These are phyloP conservation scores for Pichia sp. DNA, from an alignment of 1,139 yeast genomes.

Conservation along the genomic window DNA sequence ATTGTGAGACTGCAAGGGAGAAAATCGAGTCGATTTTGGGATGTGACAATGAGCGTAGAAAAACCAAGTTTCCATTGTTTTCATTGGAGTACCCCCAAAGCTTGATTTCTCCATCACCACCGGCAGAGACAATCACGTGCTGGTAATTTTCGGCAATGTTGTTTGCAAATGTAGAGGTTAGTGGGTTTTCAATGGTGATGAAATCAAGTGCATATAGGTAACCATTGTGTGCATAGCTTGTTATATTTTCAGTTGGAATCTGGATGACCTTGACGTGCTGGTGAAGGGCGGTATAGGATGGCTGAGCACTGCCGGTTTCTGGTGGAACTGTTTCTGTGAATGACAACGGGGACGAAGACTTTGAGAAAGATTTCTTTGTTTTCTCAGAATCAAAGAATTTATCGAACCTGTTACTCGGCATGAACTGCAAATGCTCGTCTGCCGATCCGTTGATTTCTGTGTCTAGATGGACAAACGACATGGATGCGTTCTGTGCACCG, in stretches of 20 bases:
- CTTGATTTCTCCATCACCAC: constrained; percentile 85
- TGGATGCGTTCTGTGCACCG: constrained; percentile 90
- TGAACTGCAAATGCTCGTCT: constrained; percentile 37
- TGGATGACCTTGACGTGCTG: constrained; percentile 46
- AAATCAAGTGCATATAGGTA: constrained; percentile 70
- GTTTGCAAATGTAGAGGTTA: constrained; percentile 22
- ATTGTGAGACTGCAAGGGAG: constrained; percentile 48
- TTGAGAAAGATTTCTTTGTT: constrained; percentile 29
- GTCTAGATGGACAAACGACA: constrained; percentile 61
- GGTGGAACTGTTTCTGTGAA: not conserved
- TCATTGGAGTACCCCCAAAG: constrained; percentile 53
- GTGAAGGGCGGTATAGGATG: not conserved
- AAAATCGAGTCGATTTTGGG: constrained; percentile 54
- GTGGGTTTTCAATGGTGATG: constrained; percentile 20
- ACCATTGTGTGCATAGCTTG: constrained; percentile 87
- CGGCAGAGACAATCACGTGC: constrained; percentile 58
- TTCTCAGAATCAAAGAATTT: constrained; percentile 88
- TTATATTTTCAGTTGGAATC: constrained; percentile 58
- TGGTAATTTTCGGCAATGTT: constrained; percentile 31
- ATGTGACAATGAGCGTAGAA: constrained; percentile 50
- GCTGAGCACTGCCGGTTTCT: not conserved
- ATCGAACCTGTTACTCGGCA: constrained; percentile 81
- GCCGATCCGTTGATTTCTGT: constrained; percentile 24
- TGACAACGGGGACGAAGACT: not conserved
- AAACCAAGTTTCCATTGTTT: constrained; percentile 18